Conservation (phyloP, 306 rosid genomes). For the Corylus heterophylla region DNA sequence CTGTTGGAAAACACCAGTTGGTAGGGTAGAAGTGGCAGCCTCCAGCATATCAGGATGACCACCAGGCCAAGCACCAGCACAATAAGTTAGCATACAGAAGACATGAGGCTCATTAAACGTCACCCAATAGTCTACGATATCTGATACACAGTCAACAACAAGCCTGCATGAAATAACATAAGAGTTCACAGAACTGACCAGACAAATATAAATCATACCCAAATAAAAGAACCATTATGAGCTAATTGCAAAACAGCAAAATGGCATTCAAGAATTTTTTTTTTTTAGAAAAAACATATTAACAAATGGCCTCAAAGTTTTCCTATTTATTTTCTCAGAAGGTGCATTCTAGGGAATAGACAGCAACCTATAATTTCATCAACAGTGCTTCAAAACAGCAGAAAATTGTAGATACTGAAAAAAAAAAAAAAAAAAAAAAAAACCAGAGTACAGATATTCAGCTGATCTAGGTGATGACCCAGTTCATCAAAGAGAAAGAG, state of each 20-base stretch:
- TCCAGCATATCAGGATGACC: conserved; percentile 98
- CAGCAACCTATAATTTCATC: no score
- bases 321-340: neutral
- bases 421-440: neutral
- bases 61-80: conserved; percentile 98
- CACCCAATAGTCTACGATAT: conserved; percentile 85
- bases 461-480: neutral
- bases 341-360: neutral
- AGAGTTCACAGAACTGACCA: conserved; percentile 1
- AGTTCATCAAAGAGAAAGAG: neutral
- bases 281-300: neutral
- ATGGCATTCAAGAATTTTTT: neutral
- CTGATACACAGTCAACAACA: conserved; percentile 72
- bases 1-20: conserved; percentile 88
- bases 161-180: conserved; percentile 61
- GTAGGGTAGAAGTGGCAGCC: conserved; percentile 86
- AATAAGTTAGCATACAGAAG: conserved; percentile 83
- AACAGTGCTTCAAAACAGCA: no score
- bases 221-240: neutral
- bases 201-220: neutral
- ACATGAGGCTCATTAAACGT: conserved; percentile 96
- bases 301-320: neutral
- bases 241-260: neutral
- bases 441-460: neutral
- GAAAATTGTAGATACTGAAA: neutral